Conservation (phyloP, 306 rosid genomes). For the Luffa acutangula region DNA sequence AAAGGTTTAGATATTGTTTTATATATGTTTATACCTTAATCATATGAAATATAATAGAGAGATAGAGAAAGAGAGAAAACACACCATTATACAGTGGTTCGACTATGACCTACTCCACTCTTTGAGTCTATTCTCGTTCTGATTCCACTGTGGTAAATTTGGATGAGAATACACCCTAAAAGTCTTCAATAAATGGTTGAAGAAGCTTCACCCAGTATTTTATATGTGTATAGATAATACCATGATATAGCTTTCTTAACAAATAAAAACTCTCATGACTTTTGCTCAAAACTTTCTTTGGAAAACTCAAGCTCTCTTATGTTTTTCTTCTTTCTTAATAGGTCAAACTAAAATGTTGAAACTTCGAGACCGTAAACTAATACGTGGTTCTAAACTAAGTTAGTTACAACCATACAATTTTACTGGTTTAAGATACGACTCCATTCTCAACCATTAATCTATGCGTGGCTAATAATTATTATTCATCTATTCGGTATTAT, state of each 20-base stretch:
- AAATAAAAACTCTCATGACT: not conserved
- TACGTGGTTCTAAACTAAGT: not conserved
- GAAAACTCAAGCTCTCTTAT: not conserved
- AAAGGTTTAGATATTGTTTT: too few relatives aligned
- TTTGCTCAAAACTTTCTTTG: not conserved
- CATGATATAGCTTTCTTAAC: not conserved
- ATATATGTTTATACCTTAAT: too few relatives aligned
- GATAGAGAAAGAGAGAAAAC: not conserved
- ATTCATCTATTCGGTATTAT: not conserved
- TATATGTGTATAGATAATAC: not conserved
- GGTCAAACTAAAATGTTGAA: not conserved
- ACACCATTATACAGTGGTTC: not conserved
- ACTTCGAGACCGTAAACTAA: not conserved
- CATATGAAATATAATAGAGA: not conserved
- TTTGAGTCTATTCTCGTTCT: not conserved
- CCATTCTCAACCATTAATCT: not conserved
- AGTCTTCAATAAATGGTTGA: not conserved
- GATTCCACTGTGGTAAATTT: not conserved
- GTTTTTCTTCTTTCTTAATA: not conserved
- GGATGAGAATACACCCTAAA: not conserved
- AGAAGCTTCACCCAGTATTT: not conserved
- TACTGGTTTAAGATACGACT: not conserved
- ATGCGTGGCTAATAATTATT: not conserved
- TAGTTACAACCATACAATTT: not conserved
- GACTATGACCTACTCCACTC: not conserved